phyloP scores from a whole-genome alignment of 768 basidiomycete genomes.

The Steccherinum ochraceum region DNA sequence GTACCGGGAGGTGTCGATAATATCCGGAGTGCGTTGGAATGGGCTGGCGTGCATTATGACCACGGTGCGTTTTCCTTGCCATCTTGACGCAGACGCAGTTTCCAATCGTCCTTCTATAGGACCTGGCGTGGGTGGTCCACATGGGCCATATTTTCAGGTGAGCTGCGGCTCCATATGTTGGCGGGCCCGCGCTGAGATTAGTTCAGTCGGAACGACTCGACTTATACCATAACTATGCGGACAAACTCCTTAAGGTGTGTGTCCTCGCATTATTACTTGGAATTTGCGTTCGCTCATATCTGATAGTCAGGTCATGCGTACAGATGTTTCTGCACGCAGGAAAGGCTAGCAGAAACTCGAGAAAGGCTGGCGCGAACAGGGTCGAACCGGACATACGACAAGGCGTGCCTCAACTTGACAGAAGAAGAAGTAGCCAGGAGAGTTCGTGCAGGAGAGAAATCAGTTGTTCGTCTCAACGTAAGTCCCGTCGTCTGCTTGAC shows the following conservation, averaged over 20 bases:
- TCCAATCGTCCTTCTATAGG: constrained; percentile 39
- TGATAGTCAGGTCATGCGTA: constrained; percentile 82
- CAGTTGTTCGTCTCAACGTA: constrained; percentile 86
- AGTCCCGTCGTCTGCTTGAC: constrained; percentile 16
- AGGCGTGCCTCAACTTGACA: constrained; percentile 77
- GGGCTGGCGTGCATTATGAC: constrained; percentile 92
- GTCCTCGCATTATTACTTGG: too few relatives aligned
- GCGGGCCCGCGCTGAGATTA: not conserved
- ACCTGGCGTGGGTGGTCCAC: constrained; percentile 67
- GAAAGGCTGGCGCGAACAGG: constrained; percentile 66
- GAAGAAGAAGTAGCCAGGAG: constrained; percentile 79
- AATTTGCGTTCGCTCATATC: not conserved
- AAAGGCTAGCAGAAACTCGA: constrained; percentile 61
- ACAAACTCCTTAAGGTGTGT: constrained; percentile 69
- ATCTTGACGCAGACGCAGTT: not conserved
- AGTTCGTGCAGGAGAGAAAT: constrained; percentile 69
- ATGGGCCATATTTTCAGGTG: constrained; percentile 87
- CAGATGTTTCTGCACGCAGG: constrained; percentile 86
- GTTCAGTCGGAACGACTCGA: constrained; percentile 81
- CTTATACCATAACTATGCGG: constrained; percentile 70
- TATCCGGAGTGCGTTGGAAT: constrained; percentile 68
- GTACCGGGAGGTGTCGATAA: constrained; percentile 84
- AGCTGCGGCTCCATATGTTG: constrained; percentile 4
- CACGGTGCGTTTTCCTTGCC: constrained; percentile 52
- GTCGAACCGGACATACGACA: constrained; percentile 82